Base-by-base conservation (phyloP, 139 green algal genomes). In the Chlamydomonas asymmetrica region DNA sequence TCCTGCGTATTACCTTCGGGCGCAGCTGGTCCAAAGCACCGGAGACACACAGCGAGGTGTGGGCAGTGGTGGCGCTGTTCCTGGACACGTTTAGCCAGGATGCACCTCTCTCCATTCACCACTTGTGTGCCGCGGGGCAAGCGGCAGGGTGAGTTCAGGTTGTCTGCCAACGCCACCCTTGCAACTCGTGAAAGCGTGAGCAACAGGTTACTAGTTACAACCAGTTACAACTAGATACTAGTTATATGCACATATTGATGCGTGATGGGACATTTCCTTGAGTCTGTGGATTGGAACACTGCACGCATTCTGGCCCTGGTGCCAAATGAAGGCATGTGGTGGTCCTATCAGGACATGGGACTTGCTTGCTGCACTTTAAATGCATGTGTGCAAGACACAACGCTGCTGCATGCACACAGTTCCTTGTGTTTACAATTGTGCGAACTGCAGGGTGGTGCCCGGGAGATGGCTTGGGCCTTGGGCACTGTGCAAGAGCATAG, bases 401-500 rank as follows among this genome's bases (percentile, higher is more conserved):
- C n/a, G 37, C 49, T 22, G 38, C 61, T 54, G 27, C 7, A 8
- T 40, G 38, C 25, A 35, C 20, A 25, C 9, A 57, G 10, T 71
- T 37, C 20, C 40, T 8, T 57, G 31, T 37, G 29, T 34, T 35
- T 20, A 54, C 54, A 76, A 34, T 13, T n/a, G n/a, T n/a, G 34
- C 34, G 29, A 27, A 32, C 6, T 78, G 59, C 88, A 94, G 93
- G 35, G 87, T 98, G 6, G 76, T 88, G 8, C 74, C 92, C 2
- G 94, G 94, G 3, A 75, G 85, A 61, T 98, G 94, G 94, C 71
- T 98, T 60, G 94, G 94, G 0, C 94, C 94, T 0, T 97, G 90
- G 83, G 87, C 85, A 37, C 82, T 97, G 50, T 98, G 91, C 84
- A 82, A 88, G 27, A 77, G 89, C 41, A 56, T 98, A 66, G 84